phyloP scores from a whole-genome alignment of 106 monocot species.

The Phalaenopsis equestris region DNA sequence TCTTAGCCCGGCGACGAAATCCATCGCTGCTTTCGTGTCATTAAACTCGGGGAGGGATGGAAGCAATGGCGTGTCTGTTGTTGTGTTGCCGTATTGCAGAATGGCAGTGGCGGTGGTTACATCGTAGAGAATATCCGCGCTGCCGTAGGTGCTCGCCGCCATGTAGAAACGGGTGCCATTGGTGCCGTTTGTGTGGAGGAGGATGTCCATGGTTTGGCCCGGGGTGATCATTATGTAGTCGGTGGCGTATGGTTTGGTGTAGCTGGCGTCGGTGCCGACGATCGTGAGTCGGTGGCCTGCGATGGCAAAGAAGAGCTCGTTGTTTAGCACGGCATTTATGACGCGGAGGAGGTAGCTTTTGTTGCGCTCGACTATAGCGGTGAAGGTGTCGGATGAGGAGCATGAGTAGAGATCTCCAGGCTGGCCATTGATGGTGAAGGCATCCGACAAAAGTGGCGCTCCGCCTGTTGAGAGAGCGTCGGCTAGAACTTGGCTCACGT shows the following conservation, averaged over 20 bases:
- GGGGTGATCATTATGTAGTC: slow-evolving; percentile 15
- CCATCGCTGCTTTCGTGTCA: slow-evolving; percentile 47
- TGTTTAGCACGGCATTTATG: slow-evolving; percentile 20
- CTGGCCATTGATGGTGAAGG: slow-evolving; percentile 42
- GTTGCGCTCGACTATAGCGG: neutral
- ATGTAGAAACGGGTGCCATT: slow-evolving; percentile 17
- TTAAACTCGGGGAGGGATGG: slow-evolving; percentile 47
- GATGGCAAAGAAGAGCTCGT: slow-evolving; percentile 28
- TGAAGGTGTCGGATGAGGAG: slow-evolving; percentile 4
- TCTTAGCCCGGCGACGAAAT: slow-evolving; percentile 39
- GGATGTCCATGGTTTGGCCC: slow-evolving; percentile 23
- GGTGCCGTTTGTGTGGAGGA: neutral
- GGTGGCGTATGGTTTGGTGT: slow-evolving; percentile 22
- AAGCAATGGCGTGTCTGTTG: too few species aligned
- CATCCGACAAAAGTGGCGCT: slow-evolving; percentile 17
- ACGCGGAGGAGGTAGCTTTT: slow-evolving; percentile 26
- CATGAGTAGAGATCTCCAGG: slow-evolving; percentile 39
- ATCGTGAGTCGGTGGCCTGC: slow-evolving; percentile 24
- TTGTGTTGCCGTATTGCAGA: slow-evolving; percentile 5
- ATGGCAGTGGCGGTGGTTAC: slow-evolving; percentile 17
- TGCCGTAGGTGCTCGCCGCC: slow-evolving; percentile 9
- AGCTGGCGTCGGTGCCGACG: slow-evolving; percentile 22
- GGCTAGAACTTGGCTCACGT: too few species aligned
- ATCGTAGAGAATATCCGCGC: slow-evolving; percentile 6
- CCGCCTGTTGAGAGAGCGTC: too few species aligned